Evolutionary conservation across 106 monocot species (phyloP), one percentile per base, ranked within the genome.

Genomic region (Xerophyta viscosa): DNA sequence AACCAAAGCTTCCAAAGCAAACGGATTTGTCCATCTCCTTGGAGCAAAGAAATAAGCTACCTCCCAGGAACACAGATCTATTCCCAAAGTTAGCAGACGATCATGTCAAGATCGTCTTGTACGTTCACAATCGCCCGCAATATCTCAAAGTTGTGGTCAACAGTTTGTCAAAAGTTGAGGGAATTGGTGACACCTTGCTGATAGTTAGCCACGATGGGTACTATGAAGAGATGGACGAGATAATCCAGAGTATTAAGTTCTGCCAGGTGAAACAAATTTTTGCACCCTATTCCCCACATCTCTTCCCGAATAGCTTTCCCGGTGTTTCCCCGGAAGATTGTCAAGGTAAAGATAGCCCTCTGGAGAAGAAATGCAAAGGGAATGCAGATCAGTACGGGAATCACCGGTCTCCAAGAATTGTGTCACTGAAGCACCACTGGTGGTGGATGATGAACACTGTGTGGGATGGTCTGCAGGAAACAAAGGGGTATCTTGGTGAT

Each of bases 401-500:
- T 43, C 82, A 98, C 52, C 70, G 96, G 3, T 77, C 96, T 29
- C 89, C 89, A 4, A 89, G 37, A 67, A 86, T 98, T 17, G 89
- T 89, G 19, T 98, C 94, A 1, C 48, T 89, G 67, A 98, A 98
- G 58, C 96, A 98, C 67, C 89, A 98, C 66, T 98, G 96, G 96
- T 98, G 89, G 96, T 98, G 96, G 96, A 89, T 98, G 96, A 98
- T 98, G 96, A 98, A 98, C n/a, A 86, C 85, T 4, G 72, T 98
- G 18, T 98, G 89, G 96, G 89, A 98, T 64, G 89, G 96, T 24
- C 66, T 98, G 60, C 46, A 50, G 37, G 96, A 98, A 56, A 79
- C 82, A 1, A 78, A 50, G 56, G 58, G 56, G 10, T 66, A 64
- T 46, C 46, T 28, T 2, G 89, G 96, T 12, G 76, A 98, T 46